A percentile compares a stretch with the other conserved stretches of the same genome.
Evolutionary conservation across 345 rosid species (phyloP).

Genomic region (Sisymbrium altissimum): DNA sequence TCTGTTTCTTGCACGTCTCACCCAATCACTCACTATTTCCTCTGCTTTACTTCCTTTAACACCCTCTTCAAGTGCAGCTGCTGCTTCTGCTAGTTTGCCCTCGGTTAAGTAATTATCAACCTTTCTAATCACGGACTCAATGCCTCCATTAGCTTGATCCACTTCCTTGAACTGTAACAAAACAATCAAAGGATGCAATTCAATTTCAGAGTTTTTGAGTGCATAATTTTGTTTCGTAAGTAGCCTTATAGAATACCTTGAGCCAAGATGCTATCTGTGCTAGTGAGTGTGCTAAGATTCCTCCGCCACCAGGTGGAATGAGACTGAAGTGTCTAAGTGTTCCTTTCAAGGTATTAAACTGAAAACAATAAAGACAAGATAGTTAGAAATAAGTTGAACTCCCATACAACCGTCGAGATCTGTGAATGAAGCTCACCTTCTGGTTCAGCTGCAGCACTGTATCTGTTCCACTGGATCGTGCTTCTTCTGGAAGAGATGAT

Average conservation of each 20-base stretch:
- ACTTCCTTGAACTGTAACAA: slow-evolving; percentile 60
- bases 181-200: neutral
- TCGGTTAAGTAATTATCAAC: slow-evolving; percentile 73
- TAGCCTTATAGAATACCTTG: slow-evolving; percentile 47
- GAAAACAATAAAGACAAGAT: slow-evolving; percentile 10
- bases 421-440: slow-evolving; percentile 46
- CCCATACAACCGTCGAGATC: neutral
- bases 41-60: slow-evolving; percentile 88
- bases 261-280: slow-evolving; percentile 81
- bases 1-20: slow-evolving; percentile 62
- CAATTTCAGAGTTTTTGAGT: neutral
- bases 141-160: slow-evolving; percentile 61
- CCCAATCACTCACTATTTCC: slow-evolving; percentile 69
- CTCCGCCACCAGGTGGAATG: slow-evolving; percentile 88
- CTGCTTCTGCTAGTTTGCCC: slow-evolving; percentile 91
- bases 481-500: slow-evolving; percentile 89
- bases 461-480: slow-evolving; percentile 65
- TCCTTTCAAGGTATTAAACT: slow-evolving; percentile 83
- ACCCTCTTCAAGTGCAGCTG: slow-evolving; percentile 78
- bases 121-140: slow-evolving; percentile 62
- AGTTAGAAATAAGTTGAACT: neutral
- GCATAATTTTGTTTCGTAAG: neutral
- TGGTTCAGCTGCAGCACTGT: slow-evolving; percentile 68
- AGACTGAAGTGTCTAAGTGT: slow-evolving; percentile 80
- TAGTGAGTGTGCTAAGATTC: slow-evolving; percentile 74